Conservation (phyloP, 208 protist genomes). For the Wallacemonas sp. region DNA sequence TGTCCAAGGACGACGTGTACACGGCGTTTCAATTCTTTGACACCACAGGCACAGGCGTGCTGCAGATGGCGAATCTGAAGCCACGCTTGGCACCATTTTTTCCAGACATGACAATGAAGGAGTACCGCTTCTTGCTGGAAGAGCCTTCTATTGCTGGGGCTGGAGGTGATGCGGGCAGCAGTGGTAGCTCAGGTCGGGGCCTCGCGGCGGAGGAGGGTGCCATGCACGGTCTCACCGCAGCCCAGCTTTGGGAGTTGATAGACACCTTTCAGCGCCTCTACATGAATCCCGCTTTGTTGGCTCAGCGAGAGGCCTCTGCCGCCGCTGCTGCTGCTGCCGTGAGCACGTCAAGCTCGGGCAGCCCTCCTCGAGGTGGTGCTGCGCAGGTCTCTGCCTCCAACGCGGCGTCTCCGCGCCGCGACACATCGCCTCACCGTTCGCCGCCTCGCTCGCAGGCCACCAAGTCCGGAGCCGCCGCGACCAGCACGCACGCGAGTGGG, state of each 20-base stretch:
- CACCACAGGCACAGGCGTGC: conserved; percentile 63
- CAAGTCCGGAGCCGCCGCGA: not conserved
- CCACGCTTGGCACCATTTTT: conserved; percentile 90
- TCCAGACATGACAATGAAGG: conserved; percentile 89
- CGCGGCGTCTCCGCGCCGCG: not conserved
- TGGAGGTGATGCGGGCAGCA: not conserved
- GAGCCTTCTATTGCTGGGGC: conserved; percentile 33
- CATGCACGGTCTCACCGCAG: conserved; percentile 69
- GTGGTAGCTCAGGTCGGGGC: not conserved
- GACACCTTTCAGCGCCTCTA: conserved; percentile 72
- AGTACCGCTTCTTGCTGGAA: conserved; percentile 93
- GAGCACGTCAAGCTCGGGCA: conserved; percentile 17
- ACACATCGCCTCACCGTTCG: not conserved
- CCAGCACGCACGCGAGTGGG: not conserved
- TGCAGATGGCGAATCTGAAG: conserved; percentile 90
- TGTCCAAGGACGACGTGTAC: conserved; percentile 84
- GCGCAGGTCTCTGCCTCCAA: not conserved
- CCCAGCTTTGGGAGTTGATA: conserved; percentile 88
- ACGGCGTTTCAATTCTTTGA: conserved; percentile 94
- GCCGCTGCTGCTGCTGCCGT: not conserved
- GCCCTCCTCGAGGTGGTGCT: not conserved
- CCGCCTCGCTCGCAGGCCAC: not conserved
- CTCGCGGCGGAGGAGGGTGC: not conserved
- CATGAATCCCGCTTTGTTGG: not conserved
- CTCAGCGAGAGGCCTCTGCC: not conserved